Conservation (phyloP, 2,329 filamentous ascomycete species). For the Truncatella angustata region DNA sequence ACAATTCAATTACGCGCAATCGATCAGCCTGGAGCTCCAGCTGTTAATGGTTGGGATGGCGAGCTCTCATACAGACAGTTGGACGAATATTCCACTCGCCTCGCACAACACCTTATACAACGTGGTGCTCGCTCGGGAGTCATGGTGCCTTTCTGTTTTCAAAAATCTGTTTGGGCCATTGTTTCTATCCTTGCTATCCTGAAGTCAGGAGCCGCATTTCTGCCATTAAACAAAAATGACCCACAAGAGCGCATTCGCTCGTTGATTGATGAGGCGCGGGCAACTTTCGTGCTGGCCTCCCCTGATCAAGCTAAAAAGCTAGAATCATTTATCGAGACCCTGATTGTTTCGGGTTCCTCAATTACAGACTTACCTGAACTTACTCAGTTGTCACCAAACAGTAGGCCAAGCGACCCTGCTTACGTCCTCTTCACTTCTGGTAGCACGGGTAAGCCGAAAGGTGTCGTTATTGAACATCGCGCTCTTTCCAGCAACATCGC, state of each 20-base stretch:
- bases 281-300: not conserved
- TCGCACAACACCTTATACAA: conserved; percentile 27
- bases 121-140: conserved; percentile 29
- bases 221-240: conserved; percentile 27
- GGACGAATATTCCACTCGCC: conserved; percentile 15
- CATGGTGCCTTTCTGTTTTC: conserved; percentile 30
- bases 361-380: not conserved
- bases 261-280: not conserved
- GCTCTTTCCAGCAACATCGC: not conserved
- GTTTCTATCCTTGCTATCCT: conserved; percentile 33
- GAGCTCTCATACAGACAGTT: conserved; percentile 11
- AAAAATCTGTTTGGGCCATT: conserved; percentile 34
- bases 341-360: not conserved
- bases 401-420: not conserved
- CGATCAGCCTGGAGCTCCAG: not conserved
- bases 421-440: conserved; percentile 10
- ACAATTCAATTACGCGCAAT: not conserved
- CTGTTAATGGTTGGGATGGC: not conserved
- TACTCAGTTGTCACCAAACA: not conserved
- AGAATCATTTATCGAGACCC: not conserved
- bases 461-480: conserved; percentile 6
- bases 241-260: conserved; percentile 4
- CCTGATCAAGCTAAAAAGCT: not conserved
- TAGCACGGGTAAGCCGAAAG: conserved; percentile 10
- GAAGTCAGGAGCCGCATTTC: conserved; percentile 32